Conservation (phyloP, 179 eudicot species). For the Camellia oleifera region DNA sequence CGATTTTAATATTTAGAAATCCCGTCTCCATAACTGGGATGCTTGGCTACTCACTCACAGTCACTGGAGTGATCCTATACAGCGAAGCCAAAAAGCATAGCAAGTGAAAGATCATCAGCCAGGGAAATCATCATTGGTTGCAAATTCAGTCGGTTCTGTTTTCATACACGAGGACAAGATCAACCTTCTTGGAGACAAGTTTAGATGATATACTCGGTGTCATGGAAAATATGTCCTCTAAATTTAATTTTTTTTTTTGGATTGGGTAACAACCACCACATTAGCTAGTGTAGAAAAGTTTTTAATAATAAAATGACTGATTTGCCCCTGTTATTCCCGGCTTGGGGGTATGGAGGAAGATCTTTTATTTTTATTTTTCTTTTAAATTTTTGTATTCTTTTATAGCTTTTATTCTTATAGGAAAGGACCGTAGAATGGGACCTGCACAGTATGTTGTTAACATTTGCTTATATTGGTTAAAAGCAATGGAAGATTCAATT, state of each 20-base stretch:
- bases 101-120: conserved; percentile 27
- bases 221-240: conserved; percentile 14
- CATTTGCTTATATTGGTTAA: conserved; percentile 24
- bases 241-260: conserved; percentile 22
- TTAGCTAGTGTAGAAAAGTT: conserved; percentile 21
- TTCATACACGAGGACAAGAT: not conserved
- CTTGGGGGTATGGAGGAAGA: conserved; percentile 21
- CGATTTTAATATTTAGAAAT: conserved; percentile 71
- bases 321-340: conserved; percentile 21
- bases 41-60: conserved; percentile 77
- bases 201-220: conserved; percentile 14
- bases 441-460: conserved; percentile 27
- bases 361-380: not conserved
- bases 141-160: conserved; percentile 8
- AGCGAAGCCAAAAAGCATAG: conserved; percentile 79
- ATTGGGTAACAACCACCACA: conserved; percentile 15
- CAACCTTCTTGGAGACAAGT: conserved; percentile 19
- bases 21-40: conserved; percentile 82
- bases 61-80: conserved; percentile 68
- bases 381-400: too few species aligned
- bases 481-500: conserved; percentile 17
- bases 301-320: conserved; percentile 15
- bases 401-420: conserved; percentile 29
- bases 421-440: conserved; percentile 32
- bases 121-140: conserved; percentile 4